phyloP scores from a whole-genome alignment of 306 rosid genomes.

The Pyrus bretschneideri region DNA sequence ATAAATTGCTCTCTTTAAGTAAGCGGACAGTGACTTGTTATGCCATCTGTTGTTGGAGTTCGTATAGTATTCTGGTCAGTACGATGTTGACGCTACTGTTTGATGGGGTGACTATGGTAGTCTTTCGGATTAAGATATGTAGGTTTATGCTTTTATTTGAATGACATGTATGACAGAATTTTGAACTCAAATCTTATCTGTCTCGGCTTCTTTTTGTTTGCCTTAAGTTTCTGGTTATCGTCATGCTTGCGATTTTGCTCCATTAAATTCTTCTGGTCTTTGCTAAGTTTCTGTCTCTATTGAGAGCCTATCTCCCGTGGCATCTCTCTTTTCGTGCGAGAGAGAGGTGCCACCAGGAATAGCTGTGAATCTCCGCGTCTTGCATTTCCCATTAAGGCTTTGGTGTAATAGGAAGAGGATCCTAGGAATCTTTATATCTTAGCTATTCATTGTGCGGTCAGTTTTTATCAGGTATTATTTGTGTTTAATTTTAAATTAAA shows the following conservation, averaged over 20 bases:
- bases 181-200: neutral
- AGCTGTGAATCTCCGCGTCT: neutral
- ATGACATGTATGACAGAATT: neutral
- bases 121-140: neutral
- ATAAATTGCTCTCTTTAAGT: neutral
- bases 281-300: neutral
- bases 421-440: fast-evolving
- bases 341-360: neutral
- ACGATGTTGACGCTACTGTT: neutral
- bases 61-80: neutral
- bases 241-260: neutral
- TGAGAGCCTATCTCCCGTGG: neutral
- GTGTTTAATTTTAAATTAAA: no score
- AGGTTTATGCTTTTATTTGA: neutral
- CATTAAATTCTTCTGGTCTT: neutral
- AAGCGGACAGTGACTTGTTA: neutral
- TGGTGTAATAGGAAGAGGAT: no score
- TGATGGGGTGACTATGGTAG: neutral
- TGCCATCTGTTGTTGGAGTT: neutral
- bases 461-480: fast-evolving
- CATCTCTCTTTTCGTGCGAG: neutral
- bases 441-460: fast-evolving
- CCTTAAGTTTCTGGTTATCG: neutral
- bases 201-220: no score
- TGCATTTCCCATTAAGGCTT: no score